Evolutionary conservation across 495 filamentous ascomycete genomes (phyloP), one percentile per base, ranked within the genome.

Genomic region (Poronia punctata): DNA sequence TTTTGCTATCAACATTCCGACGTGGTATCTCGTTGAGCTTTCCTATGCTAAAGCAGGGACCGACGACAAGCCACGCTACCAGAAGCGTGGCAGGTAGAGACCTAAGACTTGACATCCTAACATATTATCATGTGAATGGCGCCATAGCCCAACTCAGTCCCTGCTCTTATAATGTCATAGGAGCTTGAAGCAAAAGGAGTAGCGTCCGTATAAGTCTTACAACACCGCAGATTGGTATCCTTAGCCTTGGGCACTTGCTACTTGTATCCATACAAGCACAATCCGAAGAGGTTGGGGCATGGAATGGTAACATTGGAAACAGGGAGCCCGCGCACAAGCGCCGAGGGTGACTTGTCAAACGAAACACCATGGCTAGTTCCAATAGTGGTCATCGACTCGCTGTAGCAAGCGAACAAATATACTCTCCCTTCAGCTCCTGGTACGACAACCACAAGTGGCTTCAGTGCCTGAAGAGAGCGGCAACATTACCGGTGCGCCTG

Each of bases 91-190:
- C 24, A 27, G 24, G 35, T 35, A 31, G 40, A 8, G 34, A 24
- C 16, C 42, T 22, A 11, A 17, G 23, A 40, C 39, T 49, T 12
- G 14, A 40, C 50, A 53, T 53, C 20, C 17, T 50, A 36, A 36
- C 8, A 25, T 18, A 20, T 31, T 46, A 24, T 50, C 36, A 37
- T 37, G 20, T 24, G 40, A 7, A 23, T 23, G 41, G 15, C 45
- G 40, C 41, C 50, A 46, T 53, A n/a, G 24, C n/a, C n/a, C n/a
- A n/a, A n/a, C n/a, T n/a, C n/a, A n/a, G n/a, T n/a, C n/a, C n/a
- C n/a, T n/a, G n/a, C n/a, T n/a, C n/a, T n/a, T n/a, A n/a, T n/a
- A n/a, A n/a, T n/a, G n/a, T n/a, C n/a, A n/a, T n/a, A n/a, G n/a
- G n/a, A n/a, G n/a, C n/a, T 46, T 28, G 32, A 27, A 22, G 11